A percentile compares a stretch with the other conserved stretches of the same genome.
phyloP scores from a whole-genome alignment of 768 basidiomycete species.

The Termitomyces sp. region DNA sequence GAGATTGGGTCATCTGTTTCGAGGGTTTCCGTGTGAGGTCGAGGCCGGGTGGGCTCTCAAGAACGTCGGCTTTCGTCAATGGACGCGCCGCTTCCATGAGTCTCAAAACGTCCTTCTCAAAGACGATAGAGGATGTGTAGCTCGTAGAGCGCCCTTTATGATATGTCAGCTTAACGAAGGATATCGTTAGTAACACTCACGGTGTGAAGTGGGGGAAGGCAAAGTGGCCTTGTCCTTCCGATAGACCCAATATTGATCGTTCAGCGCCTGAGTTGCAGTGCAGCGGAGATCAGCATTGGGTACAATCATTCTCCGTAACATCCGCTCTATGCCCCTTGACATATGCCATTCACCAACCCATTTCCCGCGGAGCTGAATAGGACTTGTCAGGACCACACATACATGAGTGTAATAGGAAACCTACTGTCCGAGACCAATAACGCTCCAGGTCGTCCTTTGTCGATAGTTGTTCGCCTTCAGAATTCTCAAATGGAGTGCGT shows the following conservation, averaged over 20 bases:
- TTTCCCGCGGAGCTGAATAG: slow-evolving; percentile 63
- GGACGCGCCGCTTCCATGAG: slow-evolving; percentile 34
- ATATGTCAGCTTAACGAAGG: slow-evolving; percentile 2
- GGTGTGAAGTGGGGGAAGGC: slow-evolving; percentile 30
- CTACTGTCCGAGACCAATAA: slow-evolving; percentile 83
- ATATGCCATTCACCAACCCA: slow-evolving; percentile 86
- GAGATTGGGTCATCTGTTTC: slow-evolving; percentile 11
- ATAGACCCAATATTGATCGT: slow-evolving; percentile 63
- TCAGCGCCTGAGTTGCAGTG: slow-evolving; percentile 62
- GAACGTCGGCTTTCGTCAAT: slow-evolving; percentile 24
- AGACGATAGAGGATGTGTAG: slow-evolving; percentile 42
- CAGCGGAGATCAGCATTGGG: slow-evolving; percentile 82
- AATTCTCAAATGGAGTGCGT: slow-evolving; percentile 87
- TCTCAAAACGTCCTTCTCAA: slow-evolving; percentile 47
- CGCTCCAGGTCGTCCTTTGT: slow-evolving; percentile 78
- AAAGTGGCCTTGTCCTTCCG: slow-evolving; percentile 16
- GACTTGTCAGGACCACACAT: not conserved
- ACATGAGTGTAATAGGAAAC: slow-evolving; percentile 18
- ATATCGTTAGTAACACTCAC: slow-evolving; percentile 29
- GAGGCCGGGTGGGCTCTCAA: slow-evolving; percentile 32
- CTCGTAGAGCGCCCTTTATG: slow-evolving; percentile 44
- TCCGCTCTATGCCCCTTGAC: slow-evolving; percentile 58
- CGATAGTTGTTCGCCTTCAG: slow-evolving; percentile 73
- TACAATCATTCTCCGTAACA: slow-evolving; percentile 74
- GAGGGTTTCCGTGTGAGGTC: slow-evolving; percentile 8